These are phyloP conservation scores for Gonium pectorale DNA, from an alignment of 139 green algal species.

Conservation along the genomic window DNA sequence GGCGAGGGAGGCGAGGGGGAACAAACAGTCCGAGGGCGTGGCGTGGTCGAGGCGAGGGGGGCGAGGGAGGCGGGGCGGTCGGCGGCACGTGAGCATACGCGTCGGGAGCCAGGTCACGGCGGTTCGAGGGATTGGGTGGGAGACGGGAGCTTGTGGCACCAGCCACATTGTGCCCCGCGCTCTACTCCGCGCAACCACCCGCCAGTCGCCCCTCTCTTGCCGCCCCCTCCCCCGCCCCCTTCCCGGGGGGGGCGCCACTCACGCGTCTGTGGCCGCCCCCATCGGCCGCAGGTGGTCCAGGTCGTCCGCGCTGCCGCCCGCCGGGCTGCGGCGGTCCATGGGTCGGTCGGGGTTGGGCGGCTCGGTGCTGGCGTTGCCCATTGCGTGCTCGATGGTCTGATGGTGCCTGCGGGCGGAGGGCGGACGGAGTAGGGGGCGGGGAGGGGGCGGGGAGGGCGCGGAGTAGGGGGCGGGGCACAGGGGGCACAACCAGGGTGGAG, in stretches of 20 bases:
- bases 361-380: not conserved
- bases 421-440: not conserved
- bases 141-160: no score
- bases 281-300: constrained; percentile 25
- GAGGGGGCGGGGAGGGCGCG: no score
- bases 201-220: no score
- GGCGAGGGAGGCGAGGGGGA: not conserved
- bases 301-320: not conserved
- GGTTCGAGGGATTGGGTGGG: no score
- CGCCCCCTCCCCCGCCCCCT: not conserved
- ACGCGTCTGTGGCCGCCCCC: not conserved
- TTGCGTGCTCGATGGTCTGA: constrained; percentile 2
- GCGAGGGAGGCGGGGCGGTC: no score
- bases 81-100: no score
- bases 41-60: no score
- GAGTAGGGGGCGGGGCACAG: no score
- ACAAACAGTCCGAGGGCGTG: not conserved
- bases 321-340: constrained; percentile 26
- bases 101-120: no score
- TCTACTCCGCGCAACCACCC: no score
- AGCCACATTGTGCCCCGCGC: no score
- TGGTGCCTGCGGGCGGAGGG: not conserved
- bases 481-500: no score
- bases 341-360: not conserved
- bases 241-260: constrained; percentile 1